Conservation (phyloP, 1,284 basidiomycete species). For the Leccinum colubrinum region DNA sequence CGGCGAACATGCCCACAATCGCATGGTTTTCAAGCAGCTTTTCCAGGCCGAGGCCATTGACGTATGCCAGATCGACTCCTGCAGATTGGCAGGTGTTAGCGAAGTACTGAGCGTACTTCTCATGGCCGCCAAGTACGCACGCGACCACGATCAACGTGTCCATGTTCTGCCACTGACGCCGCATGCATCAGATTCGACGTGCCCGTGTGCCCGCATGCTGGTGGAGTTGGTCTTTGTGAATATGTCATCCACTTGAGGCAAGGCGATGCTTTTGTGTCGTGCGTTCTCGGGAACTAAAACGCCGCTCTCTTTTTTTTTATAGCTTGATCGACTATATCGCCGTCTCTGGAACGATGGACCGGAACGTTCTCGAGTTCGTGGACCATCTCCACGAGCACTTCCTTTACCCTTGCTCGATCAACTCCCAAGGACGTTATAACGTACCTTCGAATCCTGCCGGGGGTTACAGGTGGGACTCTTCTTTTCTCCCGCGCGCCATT, state of each 20-base stretch:
- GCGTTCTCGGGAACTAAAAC: background rate
- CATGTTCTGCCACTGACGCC: constrained; percentile 12
- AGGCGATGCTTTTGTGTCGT: constrained; percentile 9
- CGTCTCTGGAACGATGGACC: constrained; percentile 88
- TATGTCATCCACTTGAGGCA: constrained; percentile 85
- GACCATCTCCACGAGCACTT: constrained; percentile 96
- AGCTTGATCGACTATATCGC: constrained; percentile 92
- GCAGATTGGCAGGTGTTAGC: constrained; percentile 89
- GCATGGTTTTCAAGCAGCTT: constrained; percentile 97
- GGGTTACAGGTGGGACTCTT: constrained; percentile 64
- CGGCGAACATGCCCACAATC: constrained; percentile 94
- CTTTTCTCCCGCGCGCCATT: background rate
- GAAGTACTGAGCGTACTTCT: constrained; percentile 92
- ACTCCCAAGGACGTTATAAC: constrained; percentile 82
- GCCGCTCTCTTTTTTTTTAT: constrained; percentile 2
- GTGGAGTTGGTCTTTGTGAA: constrained; percentile 93
- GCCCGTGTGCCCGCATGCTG: constrained; percentile 92
- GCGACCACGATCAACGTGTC: background rate
- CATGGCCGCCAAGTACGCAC: constrained; percentile 83
- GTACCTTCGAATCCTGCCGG: constrained; percentile 65
- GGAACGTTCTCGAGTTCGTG: constrained; percentile 88
- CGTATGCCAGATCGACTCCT: constrained; percentile 95
- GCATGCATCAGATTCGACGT: constrained; percentile 63
- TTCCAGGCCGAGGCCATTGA: constrained; percentile 87
- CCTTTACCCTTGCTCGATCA: constrained; percentile 86